Base-by-base conservation (phyloP, 2,329 filamentous ascomycete genomes). In the Ophiostoma himal-ulmi region DNA sequence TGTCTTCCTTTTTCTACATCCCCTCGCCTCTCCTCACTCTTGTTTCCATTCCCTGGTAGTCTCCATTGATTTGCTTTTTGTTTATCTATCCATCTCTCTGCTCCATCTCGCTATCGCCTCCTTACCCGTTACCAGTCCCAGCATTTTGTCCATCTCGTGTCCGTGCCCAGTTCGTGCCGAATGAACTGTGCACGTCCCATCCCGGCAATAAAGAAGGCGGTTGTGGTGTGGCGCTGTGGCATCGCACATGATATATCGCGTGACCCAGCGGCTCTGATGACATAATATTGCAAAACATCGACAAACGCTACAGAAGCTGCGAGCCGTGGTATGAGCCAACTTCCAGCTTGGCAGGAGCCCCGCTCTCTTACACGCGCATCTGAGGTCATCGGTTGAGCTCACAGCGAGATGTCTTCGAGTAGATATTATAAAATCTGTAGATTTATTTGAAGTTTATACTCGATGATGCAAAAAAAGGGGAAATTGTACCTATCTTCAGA, bases 321-420 rank as follows among this genome's bases (percentile, higher is more conserved):
- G 7, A 30, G 3, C 30, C 30, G 3, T 44, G 14, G 14, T 54
- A 54, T 22, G 26, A 22, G 10, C 52, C 52, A 14, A 17, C 39
- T 48, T 48, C 52, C 52, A 22, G 11, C 52, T 57, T 11, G 22
- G 52, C 52, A 57, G 52, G 52, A 22, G 52, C 52, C 52, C 52
- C 52, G 52, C 52, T 57, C 52, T 57, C 52, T 57, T 57, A 57
- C 52, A 57, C 52, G 52, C 10, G 10, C 52, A 26, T 57, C 52
- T 57, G 52, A 57, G 52, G 52, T 57, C 52, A 57, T 57, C 52
- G 52, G 3, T 57, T 26, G 52, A 57, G n/a, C n/a, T 57, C 52
- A 17, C 37, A 20, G 20, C 44, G 44, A 48, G 44, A 11, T 14
- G 39, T 44, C 52, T 30, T 57, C 8, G 1, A n/a, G 30, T 30